phyloP scores from a whole-genome alignment of 768 basidiomycete species.

The Tricholoma bakamatsutake region DNA sequence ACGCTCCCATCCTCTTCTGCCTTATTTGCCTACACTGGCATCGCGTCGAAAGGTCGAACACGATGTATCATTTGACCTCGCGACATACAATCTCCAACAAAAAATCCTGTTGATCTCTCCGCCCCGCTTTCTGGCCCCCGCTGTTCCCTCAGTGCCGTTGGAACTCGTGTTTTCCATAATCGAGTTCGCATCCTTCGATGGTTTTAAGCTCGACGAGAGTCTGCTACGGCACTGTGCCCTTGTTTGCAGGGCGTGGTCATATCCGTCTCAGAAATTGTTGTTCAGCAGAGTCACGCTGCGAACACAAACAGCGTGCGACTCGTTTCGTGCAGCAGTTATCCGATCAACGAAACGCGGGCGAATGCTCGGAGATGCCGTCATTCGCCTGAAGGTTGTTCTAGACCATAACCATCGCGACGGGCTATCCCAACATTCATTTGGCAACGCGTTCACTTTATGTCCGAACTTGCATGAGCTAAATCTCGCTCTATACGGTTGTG shows the following conservation, averaged over 20 bases:
- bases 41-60: conserved; percentile 27
- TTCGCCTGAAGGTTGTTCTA: conserved; percentile 47
- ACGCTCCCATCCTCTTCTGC: conserved; percentile 15
- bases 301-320: conserved; percentile 45
- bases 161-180: conserved; percentile 62
- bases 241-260: conserved; percentile 63
- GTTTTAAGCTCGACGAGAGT: conserved; percentile 25
- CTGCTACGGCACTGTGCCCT: conserved; percentile 52
- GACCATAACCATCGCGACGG: conserved; percentile 64
- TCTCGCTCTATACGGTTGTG: conserved; percentile 55
- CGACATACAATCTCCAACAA: conserved; percentile 20
- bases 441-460: conserved; percentile 50
- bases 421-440: conserved; percentile 52
- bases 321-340: conserved; percentile 49
- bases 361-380: conserved; percentile 47
- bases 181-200: conserved; percentile 44
- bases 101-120: conserved; percentile 17
- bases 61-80: conserved; percentile 34
- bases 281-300: conserved; percentile 53
- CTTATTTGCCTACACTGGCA: conserved; percentile 14
- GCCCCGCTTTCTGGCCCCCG: conserved; percentile 11
- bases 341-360: conserved; percentile 40
- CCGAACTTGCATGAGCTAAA: conserved; percentile 52
- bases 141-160: conserved; percentile 44
- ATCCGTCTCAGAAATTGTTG: conserved; percentile 57